phyloP scores from a whole-genome alignment of 768 basidiomycete genomes.

The Xanthoconium stramineum region DNA sequence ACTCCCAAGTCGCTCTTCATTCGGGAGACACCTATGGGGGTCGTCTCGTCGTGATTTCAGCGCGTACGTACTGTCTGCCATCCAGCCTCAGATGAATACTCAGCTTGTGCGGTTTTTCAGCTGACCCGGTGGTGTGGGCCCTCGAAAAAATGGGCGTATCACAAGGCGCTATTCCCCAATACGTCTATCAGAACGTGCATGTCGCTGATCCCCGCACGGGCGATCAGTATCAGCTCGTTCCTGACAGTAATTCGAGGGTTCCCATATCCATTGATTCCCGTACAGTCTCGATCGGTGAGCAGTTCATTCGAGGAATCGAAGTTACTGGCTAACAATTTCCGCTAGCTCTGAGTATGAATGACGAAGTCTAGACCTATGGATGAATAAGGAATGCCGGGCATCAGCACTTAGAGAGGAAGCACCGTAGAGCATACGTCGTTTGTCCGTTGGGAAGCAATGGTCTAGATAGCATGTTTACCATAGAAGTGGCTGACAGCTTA shows the following conservation, averaged over 20 bases:
- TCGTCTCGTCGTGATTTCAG: not conserved
- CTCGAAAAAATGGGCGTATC: slow-evolving; percentile 1
- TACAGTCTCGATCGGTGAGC: slow-evolving; percentile 3
- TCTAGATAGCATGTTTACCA: too few species aligned
- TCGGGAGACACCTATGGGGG: not conserved
- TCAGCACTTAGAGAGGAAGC: too few species aligned
- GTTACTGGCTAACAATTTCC: not conserved
- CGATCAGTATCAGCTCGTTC: slow-evolving; percentile 8
- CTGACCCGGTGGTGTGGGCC: not conserved
- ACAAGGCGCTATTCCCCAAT: slow-evolving; percentile 3
- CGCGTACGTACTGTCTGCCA: not conserved
- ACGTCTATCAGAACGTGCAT: not conserved
- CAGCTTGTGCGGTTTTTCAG: not conserved
- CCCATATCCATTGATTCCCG: not conserved
- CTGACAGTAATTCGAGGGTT: not conserved
- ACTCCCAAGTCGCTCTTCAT: not conserved
- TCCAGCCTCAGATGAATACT: not conserved
- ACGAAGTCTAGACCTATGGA: too few species aligned
- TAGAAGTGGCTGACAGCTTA: too few species aligned
- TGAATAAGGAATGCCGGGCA: too few species aligned
- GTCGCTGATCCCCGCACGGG: slow-evolving; percentile 3
- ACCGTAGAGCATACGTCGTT: too few species aligned
- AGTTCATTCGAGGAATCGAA: not conserved
- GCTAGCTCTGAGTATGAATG: not conserved
- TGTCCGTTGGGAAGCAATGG: too few species aligned